Conservation (phyloP, 495 filamentous ascomycete genomes). For the Schizothecium vesticola region DNA sequence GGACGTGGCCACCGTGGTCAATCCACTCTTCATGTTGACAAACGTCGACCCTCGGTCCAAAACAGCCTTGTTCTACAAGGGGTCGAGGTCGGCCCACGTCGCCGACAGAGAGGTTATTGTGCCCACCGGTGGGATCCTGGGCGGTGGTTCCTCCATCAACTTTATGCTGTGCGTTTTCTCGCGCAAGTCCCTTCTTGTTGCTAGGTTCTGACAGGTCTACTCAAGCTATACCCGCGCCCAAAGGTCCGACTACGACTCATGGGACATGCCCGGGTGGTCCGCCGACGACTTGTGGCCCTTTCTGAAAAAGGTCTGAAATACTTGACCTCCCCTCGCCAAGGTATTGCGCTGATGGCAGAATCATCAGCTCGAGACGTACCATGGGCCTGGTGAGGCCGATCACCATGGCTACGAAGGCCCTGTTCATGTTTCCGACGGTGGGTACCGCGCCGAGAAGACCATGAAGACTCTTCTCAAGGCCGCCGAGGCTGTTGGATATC, state of each 20-base stretch:
- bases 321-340: neutral
- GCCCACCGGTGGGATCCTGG: constrained; percentile 49
- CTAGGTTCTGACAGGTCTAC: neutral
- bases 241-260: constrained; percentile 46
- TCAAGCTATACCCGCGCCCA: constrained; percentile 31
- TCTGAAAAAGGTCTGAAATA: constrained; percentile 43
- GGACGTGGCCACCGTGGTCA: constrained; percentile 37
- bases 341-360: neutral
- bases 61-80: constrained; percentile 34
- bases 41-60: constrained; percentile 32
- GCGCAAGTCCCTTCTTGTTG: neutral
- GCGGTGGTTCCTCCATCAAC: constrained; percentile 58
- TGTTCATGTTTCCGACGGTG: constrained; percentile 43
- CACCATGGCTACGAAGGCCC: constrained; percentile 49
- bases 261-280: constrained; percentile 50
- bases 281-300: constrained; percentile 47
- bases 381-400: constrained; percentile 24
- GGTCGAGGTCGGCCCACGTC: constrained; percentile 35
- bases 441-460: constrained; percentile 21
- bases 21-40: constrained; percentile 35
- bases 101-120: constrained; percentile 45
- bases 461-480: constrained; percentile 43
- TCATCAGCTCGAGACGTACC: constrained; percentile 48
- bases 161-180: constrained; percentile 41
- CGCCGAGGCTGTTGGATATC: constrained; percentile 37